phyloP scores from a whole-genome alignment of 306 rosid genomes.

The Medicago ruthenica region DNA sequence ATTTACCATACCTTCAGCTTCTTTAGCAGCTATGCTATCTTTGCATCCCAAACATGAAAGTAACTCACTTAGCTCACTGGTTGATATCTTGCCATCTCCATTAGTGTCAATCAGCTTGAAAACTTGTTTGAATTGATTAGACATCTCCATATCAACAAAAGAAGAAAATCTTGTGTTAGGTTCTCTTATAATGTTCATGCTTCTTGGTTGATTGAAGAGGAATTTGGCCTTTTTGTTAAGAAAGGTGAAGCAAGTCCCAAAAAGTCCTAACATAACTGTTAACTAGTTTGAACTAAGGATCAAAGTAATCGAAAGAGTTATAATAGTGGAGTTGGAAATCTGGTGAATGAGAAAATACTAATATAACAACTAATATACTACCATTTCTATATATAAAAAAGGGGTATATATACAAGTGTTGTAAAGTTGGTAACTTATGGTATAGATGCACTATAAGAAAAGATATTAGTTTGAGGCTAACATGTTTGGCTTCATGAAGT shows the following conservation, averaged over 20 bases:
- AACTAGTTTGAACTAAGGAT: background rate
- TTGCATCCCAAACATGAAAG: constrained; percentile 59
- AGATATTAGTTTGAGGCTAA: background rate
- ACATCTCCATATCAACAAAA: constrained; percentile 54
- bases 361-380: background rate
- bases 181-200: background rate
- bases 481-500: background rate
- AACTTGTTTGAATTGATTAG: constrained; percentile 63
- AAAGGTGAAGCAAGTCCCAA: constrained; percentile 43
- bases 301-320: background rate
- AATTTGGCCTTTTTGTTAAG: constrained; percentile 43
- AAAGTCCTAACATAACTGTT: background rate
- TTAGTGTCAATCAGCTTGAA: constrained; percentile 68
- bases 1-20: constrained; percentile 68
- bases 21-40: constrained; percentile 48
- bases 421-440: background rate
- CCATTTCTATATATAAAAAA: no score
- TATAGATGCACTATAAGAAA: background rate
- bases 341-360: background rate
- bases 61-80: constrained; percentile 59
- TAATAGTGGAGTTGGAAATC: background rate
- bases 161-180: constrained; percentile 40
- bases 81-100: constrained; percentile 72
- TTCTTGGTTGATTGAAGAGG: constrained; percentile 38
- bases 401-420: background rate